A percentile compares a stretch with the other conserved stretches of the same genome.
Evolutionary conservation across 306 rosid genomes (phyloP).

Genomic region (Vigna reflexopilosa): DNA sequence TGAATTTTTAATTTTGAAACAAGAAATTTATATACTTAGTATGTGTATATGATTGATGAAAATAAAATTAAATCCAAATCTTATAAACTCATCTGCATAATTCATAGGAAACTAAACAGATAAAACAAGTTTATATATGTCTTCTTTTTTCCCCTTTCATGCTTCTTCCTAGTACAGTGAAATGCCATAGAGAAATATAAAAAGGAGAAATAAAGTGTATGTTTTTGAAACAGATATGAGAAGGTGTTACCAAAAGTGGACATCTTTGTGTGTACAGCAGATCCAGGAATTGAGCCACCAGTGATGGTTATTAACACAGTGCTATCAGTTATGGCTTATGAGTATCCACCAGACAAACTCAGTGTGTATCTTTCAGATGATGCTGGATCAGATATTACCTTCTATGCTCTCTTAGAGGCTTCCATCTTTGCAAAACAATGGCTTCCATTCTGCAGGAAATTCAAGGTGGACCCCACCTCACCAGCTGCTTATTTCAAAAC

Average conservation of each 20-base stretch:
- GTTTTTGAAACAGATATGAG: constrained; percentile 52
- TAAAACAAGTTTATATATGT: too few relatives aligned
- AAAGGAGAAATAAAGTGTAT: neutral
- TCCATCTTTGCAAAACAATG: constrained; percentile 73
- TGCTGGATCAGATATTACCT: constrained; percentile 68
- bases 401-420: constrained; percentile 70
- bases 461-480: constrained; percentile 68
- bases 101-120: too few relatives aligned
- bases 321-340: constrained; percentile 73
- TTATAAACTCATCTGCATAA: too few relatives aligned
- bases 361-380: constrained; percentile 82
- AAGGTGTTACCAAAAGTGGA: constrained; percentile 64
- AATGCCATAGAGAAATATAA: too few relatives aligned
- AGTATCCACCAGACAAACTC: constrained; percentile 71
- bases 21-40: too few relatives aligned
- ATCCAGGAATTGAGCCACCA: constrained; percentile 70
- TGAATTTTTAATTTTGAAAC: too few relatives aligned
- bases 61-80: too few relatives aligned
- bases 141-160: too few relatives aligned
- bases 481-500: constrained; percentile 65
- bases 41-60: too few relatives aligned
- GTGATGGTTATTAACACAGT: constrained; percentile 75
- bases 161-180: too few relatives aligned
- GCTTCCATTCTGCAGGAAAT: constrained; percentile 76
- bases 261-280: constrained; percentile 81